These are phyloP conservation scores for Dianthus caryophyllus DNA, from an alignment of 148 eudicot genomes.

Conservation along the genomic window DNA sequence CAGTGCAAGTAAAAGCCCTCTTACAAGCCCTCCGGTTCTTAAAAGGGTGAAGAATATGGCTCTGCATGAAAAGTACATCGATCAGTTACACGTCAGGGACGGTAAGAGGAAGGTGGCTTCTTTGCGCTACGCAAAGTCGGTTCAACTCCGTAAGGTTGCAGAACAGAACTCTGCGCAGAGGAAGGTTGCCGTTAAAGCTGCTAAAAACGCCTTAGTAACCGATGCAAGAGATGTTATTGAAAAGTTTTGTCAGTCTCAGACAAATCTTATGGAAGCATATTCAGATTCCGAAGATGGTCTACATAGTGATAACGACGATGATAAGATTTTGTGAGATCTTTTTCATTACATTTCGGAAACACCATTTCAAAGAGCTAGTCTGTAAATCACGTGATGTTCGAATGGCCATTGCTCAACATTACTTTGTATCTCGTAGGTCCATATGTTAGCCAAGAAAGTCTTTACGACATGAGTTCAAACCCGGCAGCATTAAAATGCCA, in stretches of 20 bases:
- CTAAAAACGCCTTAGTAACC: conserved; percentile 61
- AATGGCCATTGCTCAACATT: not conserved
- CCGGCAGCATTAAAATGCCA: no score
- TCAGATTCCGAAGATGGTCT: conserved; percentile 36
- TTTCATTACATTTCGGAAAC: not conserved
- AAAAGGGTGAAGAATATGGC: conserved; percentile 72
- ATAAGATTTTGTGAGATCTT: conserved; percentile 13
- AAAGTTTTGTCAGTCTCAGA: conserved; percentile 45
- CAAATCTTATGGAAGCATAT: conserved; percentile 18
- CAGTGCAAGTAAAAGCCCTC: conserved; percentile 19
- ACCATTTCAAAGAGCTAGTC: not conserved
- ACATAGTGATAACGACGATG: conserved; percentile 36
- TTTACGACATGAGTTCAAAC: no score
- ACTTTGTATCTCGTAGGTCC: not conserved
- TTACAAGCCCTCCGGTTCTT: conserved; percentile 65
- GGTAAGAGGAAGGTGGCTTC: conserved; percentile 58
- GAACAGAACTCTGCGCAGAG: conserved; percentile 25
- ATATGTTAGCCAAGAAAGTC: no score
- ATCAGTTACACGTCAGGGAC: conserved; percentile 61
- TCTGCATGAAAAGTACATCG: conserved; percentile 81
- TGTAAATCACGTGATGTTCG: conserved; percentile 4
- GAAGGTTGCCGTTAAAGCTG: conserved; percentile 43
- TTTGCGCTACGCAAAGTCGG: conserved; percentile 32
- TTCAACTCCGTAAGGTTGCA: conserved; percentile 20
- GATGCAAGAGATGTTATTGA: conserved; percentile 59